These are phyloP conservation scores for Kazachstania kunashirensis DNA, from an alignment of 805 yeast genomes.

Conservation along the genomic window DNA sequence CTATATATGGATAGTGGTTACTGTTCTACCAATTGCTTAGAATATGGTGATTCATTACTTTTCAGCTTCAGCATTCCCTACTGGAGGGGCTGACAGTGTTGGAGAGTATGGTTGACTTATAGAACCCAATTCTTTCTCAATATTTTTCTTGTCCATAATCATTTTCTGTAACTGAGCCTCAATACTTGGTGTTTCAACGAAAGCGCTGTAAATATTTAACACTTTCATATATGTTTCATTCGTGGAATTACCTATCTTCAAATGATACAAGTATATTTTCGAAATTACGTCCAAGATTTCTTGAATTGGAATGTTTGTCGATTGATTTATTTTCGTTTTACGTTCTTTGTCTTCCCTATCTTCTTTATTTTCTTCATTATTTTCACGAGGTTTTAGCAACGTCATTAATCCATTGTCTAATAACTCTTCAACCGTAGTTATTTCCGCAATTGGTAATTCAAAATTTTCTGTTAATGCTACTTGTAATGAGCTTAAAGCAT, in stretches of 20 bases:
- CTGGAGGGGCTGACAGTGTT: neutral
- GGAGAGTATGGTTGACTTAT: neutral
- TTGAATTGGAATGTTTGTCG: constrained; percentile 41
- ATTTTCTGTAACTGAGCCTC: constrained; percentile 33
- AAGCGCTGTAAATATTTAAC: constrained; percentile 32
- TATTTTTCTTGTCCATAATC: constrained; percentile 30
- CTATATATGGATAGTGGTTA: too few relatives aligned
- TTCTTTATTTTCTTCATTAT: constrained; percentile 33
- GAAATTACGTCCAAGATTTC: constrained; percentile 61
- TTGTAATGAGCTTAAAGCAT: constrained; percentile 56
- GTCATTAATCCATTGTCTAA: constrained; percentile 74
- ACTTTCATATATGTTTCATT: constrained; percentile 33
- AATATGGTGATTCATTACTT: neutral
- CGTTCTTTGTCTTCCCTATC: neutral
- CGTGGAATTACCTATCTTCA: constrained; percentile 29
- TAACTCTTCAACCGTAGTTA: constrained; percentile 42
- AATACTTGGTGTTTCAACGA: constrained; percentile 31
- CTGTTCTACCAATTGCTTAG: too few relatives aligned
- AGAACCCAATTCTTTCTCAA: constrained; percentile 13
- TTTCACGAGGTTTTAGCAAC: constrained; percentile 15
- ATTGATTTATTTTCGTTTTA: neutral
- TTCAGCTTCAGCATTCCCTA: neutral
- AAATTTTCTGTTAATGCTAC: constrained; percentile 30
- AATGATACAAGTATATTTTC: constrained; percentile 48
- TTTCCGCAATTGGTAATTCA: constrained; percentile 29